These are phyloP conservation scores for Eucalyptus decipiens DNA, from an alignment of 345 rosid genomes.

Conservation along the genomic window DNA sequence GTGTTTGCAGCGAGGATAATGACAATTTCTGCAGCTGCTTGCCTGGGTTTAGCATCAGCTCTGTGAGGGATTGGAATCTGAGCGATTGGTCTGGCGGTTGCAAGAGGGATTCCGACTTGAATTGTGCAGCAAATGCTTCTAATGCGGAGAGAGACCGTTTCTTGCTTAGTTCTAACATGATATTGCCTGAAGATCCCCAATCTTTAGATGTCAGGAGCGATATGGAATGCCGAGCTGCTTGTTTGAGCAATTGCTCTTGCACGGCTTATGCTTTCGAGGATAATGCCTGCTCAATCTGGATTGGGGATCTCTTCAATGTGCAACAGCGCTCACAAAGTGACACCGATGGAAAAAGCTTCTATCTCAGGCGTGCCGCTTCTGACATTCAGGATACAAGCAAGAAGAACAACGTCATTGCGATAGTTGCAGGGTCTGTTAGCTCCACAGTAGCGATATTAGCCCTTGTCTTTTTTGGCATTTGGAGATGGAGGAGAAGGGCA, in stretches of 20 bases:
- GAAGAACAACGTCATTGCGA: conserved; percentile 1
- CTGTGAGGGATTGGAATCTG: conserved; percentile 27
- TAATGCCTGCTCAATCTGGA: conserved; percentile 44
- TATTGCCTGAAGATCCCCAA: conserved; percentile 4
- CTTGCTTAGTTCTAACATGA: neutral
- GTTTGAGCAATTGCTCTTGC: conserved; percentile 49
- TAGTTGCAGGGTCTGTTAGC: conserved; percentile 11
- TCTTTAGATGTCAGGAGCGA: conserved; percentile 1
- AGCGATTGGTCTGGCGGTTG: conserved; percentile 56
- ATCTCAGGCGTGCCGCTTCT: conserved; percentile 48
- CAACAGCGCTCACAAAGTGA: conserved; percentile 18
- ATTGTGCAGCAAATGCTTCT: conserved; percentile 21
- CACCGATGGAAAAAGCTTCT: conserved; percentile 16
- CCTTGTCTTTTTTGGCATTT: conserved; percentile 6
- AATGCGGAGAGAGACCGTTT: conserved; percentile 25
- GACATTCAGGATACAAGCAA: conserved; percentile 27
- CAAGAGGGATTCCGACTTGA: conserved; percentile 22
- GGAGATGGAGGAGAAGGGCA: conserved; percentile 12
- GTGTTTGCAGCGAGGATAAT: conserved; percentile 26
- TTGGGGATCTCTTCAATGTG: conserved; percentile 26
- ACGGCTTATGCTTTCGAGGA: conserved; percentile 44
- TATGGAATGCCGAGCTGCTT: conserved; percentile 27
- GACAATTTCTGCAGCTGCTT: neutral
- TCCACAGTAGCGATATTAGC: conserved; percentile 12
- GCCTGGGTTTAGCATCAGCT: conserved; percentile 30